Evolutionary conservation across 2,329 filamentous ascomycete species (phyloP), one percentile per base, ranked within the genome.

Genomic region (Sporothrix dimorphospora): DNA sequence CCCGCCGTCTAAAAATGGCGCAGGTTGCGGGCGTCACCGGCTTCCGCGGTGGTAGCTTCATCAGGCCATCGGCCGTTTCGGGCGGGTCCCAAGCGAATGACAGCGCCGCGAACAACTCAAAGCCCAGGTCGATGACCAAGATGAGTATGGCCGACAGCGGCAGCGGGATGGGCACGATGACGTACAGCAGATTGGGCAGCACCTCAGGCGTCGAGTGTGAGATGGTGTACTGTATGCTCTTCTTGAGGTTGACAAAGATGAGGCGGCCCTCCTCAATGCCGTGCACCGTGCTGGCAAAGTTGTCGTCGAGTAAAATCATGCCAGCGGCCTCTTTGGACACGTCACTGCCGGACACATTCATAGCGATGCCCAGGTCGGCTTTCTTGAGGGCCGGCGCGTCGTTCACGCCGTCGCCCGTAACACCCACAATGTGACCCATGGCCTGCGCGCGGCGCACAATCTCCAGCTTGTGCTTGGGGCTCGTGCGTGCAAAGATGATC

Each of bases 371-470:
- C 1, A 91, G 87, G 77, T 91, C 89, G 1, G 89, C 87, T 57
- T 85, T 84, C 77, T 90, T 88, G 24, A 91, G 83, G 6, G 88
- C 89, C 1, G 89, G 89, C 8, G 87, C 87, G 77, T 92, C 90
- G 76, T 92, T 91, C 66, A 91, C 89, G 53, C 90, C 89, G 74
- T 94, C 91, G 40, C 91, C 91, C n/a, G 91, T 93, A 14, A 93
- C 91, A 45, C 90, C 91, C 12, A 89, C 90, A 76, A 88, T 84
- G 68, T 70, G 53, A 14, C 42, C 42, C 42, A 45, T 45, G 42
- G 42, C 42, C 71, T 73, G 75, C 42, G 70, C 72, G 51, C 73
- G 72, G n/a, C 72, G 73, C 61, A 93, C 91, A 83, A 93, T 92
- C 55, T 90, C 87, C 8, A 91, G 88, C 77, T 93, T 93, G 42